phyloP scores from a whole-genome alignment of 371 early-diverging fungal species.

The Mucor irregularis region DNA sequence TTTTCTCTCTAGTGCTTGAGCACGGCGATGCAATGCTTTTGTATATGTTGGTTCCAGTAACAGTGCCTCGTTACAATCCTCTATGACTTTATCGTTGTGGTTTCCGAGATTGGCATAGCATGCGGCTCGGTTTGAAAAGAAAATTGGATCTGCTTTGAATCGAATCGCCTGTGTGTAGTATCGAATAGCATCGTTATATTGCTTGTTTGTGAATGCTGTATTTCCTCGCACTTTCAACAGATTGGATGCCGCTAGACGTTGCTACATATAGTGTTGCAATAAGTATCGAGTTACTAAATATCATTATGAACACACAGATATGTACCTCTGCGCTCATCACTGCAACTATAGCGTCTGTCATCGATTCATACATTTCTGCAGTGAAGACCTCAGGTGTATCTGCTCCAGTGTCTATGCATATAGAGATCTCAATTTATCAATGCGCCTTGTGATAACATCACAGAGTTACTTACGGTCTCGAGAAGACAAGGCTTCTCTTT shows the following conservation, averaged over 20 bases:
- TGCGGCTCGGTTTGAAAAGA: slow-evolving; percentile 95
- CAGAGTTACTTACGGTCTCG: too few relatives aligned
- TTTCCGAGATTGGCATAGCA: slow-evolving; percentile 87
- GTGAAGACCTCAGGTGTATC: not conserved
- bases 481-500: too few relatives aligned
- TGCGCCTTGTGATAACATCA: too few relatives aligned
- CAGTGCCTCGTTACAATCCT: slow-evolving; percentile 69
- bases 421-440: not conserved
- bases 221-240: slow-evolving; percentile 84
- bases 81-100: slow-evolving; percentile 69
- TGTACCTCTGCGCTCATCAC: slow-evolving; percentile 51
- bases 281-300: not conserved
- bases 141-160: slow-evolving; percentile 74
- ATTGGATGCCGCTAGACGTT: slow-evolving; percentile 62
- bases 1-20: slow-evolving; percentile 68
- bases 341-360: slow-evolving; percentile 63
- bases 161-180: slow-evolving; percentile 87
- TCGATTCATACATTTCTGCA: slow-evolving; percentile 42
- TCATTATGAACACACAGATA: not conserved
- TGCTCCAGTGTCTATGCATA: too few relatives aligned
- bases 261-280: slow-evolving; percentile 24
- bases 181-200: slow-evolving; percentile 82
- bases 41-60: slow-evolving; percentile 73
- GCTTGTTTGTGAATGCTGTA: slow-evolving; percentile 75
- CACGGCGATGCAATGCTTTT: slow-evolving; percentile 81